phyloP scores from a whole-genome alignment of 2,329 filamentous ascomycete genomes.

The Fusarium zealandicum region DNA sequence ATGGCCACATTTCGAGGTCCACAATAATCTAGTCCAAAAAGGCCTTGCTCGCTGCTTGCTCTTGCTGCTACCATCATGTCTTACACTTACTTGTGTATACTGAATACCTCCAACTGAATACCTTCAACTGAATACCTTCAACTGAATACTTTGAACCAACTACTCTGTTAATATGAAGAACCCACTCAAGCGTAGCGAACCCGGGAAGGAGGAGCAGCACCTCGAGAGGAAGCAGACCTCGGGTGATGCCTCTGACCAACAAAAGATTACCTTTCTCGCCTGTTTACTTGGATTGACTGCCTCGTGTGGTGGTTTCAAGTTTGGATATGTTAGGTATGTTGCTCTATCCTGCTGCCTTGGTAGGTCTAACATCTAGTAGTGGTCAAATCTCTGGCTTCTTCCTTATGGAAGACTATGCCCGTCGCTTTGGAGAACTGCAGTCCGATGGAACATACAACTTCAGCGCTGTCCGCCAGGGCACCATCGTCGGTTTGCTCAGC shows the following conservation, averaged over 20 bases:
- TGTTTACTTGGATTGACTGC: constrained; percentile 58
- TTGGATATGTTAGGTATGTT: constrained; percentile 62
- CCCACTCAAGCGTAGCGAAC: constrained; percentile 30
- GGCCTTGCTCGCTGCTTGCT: constrained; percentile 21
- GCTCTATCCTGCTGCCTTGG: not conserved
- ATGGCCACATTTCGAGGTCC: constrained; percentile 19
- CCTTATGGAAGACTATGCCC: constrained; percentile 63
- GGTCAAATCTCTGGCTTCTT: constrained; percentile 70
- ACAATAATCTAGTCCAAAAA: constrained; percentile 33
- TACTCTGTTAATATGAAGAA: constrained; percentile 29
- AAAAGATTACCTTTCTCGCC: constrained; percentile 52
- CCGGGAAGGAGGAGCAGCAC: constrained; percentile 30
- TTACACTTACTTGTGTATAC: constrained; percentile 1
- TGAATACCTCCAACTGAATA: not conserved
- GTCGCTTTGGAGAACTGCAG: constrained; percentile 59
- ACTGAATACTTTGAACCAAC: constrained; percentile 12
- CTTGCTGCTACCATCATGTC: constrained; percentile 9
- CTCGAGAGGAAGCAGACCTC: constrained; percentile 25
- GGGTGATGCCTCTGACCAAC: constrained; percentile 31
- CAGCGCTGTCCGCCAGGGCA: constrained; percentile 66
- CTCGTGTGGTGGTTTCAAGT: constrained; percentile 64
- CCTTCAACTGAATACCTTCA: too few relatives aligned
- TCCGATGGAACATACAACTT: constrained; percentile 55
- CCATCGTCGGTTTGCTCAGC: constrained; percentile 67
- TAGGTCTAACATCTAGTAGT: constrained; percentile 41